Evolutionary conservation across 208 protist genomes (phyloP).

Genomic region (Trypanosoma scelopori): DNA sequence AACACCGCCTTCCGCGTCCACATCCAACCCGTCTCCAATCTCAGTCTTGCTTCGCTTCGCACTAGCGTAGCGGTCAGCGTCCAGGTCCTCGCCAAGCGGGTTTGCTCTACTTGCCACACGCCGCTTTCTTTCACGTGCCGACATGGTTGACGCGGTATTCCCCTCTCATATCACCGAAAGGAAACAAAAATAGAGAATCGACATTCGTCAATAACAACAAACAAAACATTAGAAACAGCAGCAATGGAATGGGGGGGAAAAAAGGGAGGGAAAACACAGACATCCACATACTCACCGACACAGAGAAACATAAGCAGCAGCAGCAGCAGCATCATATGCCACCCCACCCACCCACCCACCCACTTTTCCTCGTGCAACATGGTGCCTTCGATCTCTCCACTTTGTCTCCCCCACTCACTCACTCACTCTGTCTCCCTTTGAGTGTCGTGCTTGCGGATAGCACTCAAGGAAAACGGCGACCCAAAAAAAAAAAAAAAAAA

Average conservation of each 20-base stretch:
- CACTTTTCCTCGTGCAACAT: too few relatives aligned
- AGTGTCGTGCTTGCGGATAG: too few relatives aligned
- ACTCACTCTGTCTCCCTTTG: too few relatives aligned
- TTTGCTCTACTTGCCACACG: conserved; percentile 51
- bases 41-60: conserved; percentile 32
- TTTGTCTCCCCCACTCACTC: too few relatives aligned
- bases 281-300: not conserved
- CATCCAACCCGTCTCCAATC: conserved; percentile 36
- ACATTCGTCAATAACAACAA: not conserved
- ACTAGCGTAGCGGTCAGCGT: conserved; percentile 81
- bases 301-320: not conserved
- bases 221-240: conserved; percentile 5
- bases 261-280: not conserved
- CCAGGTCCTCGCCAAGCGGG: conserved; percentile 75
- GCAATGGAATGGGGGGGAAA: not conserved
- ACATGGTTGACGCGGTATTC: conserved; percentile 22
- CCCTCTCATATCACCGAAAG: not conserved
- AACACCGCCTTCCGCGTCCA: conserved; percentile 43
- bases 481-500: too few relatives aligned
- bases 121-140: conserved; percentile 46
- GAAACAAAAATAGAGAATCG: not conserved
- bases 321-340: not conserved
- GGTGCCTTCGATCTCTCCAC: too few relatives aligned
- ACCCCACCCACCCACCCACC: too few relatives aligned
- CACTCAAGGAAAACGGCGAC: too few relatives aligned